Evolutionary conservation across 2,329 filamentous ascomycete species (phyloP).

Genomic region (Aureobasidium sp.): DNA sequence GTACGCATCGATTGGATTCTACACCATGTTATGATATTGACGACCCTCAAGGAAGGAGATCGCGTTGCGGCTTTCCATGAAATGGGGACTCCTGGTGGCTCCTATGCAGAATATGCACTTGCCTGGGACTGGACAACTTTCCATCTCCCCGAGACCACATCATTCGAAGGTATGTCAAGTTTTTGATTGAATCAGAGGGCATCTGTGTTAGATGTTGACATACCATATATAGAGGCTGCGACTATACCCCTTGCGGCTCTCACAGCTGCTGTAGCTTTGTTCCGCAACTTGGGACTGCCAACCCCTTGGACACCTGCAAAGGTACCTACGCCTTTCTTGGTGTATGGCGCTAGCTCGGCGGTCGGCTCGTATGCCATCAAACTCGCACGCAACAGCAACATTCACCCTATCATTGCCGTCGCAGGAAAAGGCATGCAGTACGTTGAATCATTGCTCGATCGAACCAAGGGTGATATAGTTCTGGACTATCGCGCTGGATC

Average conservation of each 20-base stretch:
- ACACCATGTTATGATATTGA: no score
- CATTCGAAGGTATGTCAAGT: no score
- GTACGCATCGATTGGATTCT: no score
- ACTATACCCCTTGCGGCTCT: conserved; percentile 63
- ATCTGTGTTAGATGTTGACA: no score
- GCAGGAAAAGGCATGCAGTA: neutral
- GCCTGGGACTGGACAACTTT: conserved; percentile 48
- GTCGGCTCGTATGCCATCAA: neutral
- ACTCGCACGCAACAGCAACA: neutral
- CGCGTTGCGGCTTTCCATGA: conserved; percentile 39
- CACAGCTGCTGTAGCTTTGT: conserved; percentile 60
- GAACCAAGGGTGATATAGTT: conserved; percentile 59
- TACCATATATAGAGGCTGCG: no score
- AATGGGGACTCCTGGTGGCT: conserved; percentile 39
- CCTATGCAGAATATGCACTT: conserved; percentile 49
- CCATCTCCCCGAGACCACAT: conserved; percentile 41
- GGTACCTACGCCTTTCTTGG: conserved; percentile 43
- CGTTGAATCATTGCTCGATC: conserved; percentile 24
- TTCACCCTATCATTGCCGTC: neutral
- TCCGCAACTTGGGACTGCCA: conserved; percentile 52
- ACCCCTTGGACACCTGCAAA: conserved; percentile 57
- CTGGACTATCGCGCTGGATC: conserved; percentile 62
- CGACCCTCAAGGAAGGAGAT: conserved; percentile 26
- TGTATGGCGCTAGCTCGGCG: neutral
- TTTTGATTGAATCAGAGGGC: no score